These are phyloP conservation scores for Fusarium udum DNA, from an alignment of 2,329 filamentous ascomycete species.

Conservation along the genomic window DNA sequence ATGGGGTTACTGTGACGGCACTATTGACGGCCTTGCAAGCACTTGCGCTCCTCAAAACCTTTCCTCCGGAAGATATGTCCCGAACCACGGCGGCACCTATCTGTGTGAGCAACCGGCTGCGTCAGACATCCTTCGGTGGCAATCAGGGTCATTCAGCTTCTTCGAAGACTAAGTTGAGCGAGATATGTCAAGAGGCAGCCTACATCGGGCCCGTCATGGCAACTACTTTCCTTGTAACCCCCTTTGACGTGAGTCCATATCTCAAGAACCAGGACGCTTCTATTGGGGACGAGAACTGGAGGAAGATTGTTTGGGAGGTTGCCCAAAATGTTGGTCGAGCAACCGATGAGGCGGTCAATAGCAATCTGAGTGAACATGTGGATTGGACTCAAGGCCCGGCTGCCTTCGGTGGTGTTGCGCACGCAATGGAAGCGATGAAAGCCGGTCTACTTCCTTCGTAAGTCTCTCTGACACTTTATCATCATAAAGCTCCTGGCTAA, in stretches of 20 bases:
- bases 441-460: neutral
- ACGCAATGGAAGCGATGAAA: neutral
- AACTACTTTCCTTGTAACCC: neutral
- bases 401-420: neutral
- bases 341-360: neutral
- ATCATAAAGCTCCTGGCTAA: accelerated
- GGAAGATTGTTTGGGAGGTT: neutral
- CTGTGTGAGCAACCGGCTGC: slow-evolving; percentile 1
- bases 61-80: neutral
- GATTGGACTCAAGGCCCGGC: slow-evolving; percentile 7
- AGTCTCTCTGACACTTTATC: accelerated
- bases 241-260: neutral
- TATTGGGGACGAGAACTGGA: accelerated
- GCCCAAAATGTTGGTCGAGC: neutral
- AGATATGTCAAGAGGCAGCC: neutral
- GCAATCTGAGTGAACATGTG: neutral
- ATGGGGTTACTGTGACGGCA: neutral
- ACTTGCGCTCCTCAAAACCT: neutral
- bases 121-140: neutral
- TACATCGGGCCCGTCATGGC: neutral
- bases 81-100: neutral
- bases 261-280: neutral
- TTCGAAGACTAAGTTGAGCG: neutral
- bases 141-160: neutral
- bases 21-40: neutral